A percentile compares a stretch with the other conserved stretches of the same genome.
Conservation (phyloP, 1,284 basidiomycete genomes). For the Boletus semigastroideus region DNA sequence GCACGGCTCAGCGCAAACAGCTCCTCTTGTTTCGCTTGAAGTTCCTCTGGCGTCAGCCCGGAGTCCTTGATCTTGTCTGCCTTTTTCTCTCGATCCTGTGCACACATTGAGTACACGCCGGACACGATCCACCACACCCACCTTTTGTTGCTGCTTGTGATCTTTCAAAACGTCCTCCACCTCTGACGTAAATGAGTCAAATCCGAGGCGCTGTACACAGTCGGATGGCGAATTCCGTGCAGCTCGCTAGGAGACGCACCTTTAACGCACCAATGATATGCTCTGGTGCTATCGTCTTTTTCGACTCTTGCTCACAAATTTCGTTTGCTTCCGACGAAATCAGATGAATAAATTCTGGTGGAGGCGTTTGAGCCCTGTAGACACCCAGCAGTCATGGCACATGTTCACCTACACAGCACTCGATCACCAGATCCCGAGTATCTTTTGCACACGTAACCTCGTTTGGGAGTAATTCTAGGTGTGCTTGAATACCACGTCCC, state of each 20-base stretch:
- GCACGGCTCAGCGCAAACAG: conserved; percentile 89
- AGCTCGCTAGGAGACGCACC: conserved; percentile 47
- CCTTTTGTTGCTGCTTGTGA: conserved; percentile 95
- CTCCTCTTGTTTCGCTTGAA: conserved; percentile 84
- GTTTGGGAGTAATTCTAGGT: conserved; percentile 82
- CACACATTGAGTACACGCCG: conserved; percentile 5
- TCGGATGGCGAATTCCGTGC: conserved; percentile 8
- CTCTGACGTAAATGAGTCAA: conserved; percentile 83
- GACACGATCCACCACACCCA: conserved; percentile 33
- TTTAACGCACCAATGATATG: conserved; percentile 93
- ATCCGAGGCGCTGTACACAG: conserved; percentile 73
- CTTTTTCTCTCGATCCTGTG: conserved; percentile 84
- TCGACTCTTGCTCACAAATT: conserved; percentile 97
- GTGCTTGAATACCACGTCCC: conserved; percentile 8
- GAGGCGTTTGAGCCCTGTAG: conserved; percentile 13
- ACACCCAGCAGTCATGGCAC: conserved; percentile 4
- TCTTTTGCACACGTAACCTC: conserved; percentile 95
- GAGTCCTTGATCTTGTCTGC: conserved; percentile 87
- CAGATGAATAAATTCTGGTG: conserved; percentile 93
- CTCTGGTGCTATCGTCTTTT: conserved; percentile 99
- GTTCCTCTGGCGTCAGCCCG: conserved; percentile 89
- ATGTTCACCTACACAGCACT: conserved; percentile 94
- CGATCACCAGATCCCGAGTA: conserved; percentile 93
- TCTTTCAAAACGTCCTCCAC: conserved; percentile 92
- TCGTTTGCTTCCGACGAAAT: conserved; percentile 98